Evolutionary conservation across 768 basidiomycete genomes (phyloP), one percentile per base, ranked within the genome.

Genomic region (Pulveroboletus sp.): DNA sequence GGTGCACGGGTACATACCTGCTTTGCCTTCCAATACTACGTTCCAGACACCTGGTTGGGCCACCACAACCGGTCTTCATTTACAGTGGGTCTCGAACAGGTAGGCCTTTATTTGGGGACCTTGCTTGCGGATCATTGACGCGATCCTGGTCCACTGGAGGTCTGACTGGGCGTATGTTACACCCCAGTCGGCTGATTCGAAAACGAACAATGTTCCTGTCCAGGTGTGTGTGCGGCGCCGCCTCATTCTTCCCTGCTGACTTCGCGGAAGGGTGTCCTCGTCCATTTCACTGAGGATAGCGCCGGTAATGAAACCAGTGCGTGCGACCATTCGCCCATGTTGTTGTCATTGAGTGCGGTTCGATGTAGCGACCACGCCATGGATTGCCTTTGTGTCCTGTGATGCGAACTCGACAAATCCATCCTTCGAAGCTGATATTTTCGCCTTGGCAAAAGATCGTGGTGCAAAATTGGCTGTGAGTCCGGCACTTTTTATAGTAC

Each of bases 351-450:
- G 33, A 58, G 36, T 38, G 45, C 57, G 24, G 43, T 46, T 47
- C 61, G 58, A 51, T 26, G 57, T 63, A 79, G 86, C 88, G 3
- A 74, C 71, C 6, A 89, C 92, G 0, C 91, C 93, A 4, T 96
- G 93, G 92, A 87, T 96, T 58, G 93, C 93, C 11, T 76, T 93
- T 55, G 79, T 96, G 43, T 78, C 82, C 3, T 95, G 93, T 66
- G 92, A 94, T 61, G 61, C 64, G 49, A 93, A 93, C 65, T 76
- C 83, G 15, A 89, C 89, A 14, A 70, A 78, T 51, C 72, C 79
- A 3, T 81, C 82, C 1, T 63, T 72, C 45, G 73, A 78, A 3
- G 65, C 73, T 42, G 93, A 96, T 64, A 78, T 94, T 46, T 92
- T 96, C 67, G 90, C 89, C 0, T 74, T 90, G 37, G 91, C 89